Conservation (phyloP, 441 rosid genomes). For the Kokia cookei region DNA sequence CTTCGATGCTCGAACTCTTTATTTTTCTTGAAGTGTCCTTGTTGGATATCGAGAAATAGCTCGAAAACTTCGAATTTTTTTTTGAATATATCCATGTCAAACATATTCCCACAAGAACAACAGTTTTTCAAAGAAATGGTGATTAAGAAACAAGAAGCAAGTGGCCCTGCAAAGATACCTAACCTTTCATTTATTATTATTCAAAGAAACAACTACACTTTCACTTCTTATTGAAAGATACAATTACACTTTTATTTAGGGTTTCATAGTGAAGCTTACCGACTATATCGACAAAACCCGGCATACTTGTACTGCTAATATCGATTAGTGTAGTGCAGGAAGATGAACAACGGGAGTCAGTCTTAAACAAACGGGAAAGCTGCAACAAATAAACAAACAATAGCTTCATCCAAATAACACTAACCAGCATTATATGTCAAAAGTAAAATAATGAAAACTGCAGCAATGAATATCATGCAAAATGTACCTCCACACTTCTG, state of each 20-base stretch:
- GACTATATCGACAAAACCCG: background rate
- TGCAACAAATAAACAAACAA: constrained; percentile 24
- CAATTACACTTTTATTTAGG: background rate
- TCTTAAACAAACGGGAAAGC: constrained; percentile 63
- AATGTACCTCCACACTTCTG: constrained; percentile 76
- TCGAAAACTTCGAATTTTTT: too few relatives aligned
- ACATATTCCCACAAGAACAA: too few relatives aligned
- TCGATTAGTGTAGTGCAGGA: background rate
- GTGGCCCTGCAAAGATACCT: too few relatives aligned
- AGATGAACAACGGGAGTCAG: background rate
- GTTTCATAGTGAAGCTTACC: background rate
- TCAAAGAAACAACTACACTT: background rate
- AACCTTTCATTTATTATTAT: background rate
- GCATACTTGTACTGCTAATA: background rate
- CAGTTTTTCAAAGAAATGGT: too few relatives aligned
- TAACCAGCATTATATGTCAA: too few relatives aligned
- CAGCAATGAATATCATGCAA: background rate
- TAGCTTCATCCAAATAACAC: background rate
- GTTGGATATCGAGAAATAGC: too few relatives aligned
- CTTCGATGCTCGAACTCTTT: too few relatives aligned
- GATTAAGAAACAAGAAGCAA: background rate
- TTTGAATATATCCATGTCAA: too few relatives aligned
- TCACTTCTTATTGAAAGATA: background rate
- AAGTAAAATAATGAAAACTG: background rate
- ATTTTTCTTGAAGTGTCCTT: too few relatives aligned